phyloP scores from a whole-genome alignment of 139 green algal species.

The Tetraselmis striata region DNA sequence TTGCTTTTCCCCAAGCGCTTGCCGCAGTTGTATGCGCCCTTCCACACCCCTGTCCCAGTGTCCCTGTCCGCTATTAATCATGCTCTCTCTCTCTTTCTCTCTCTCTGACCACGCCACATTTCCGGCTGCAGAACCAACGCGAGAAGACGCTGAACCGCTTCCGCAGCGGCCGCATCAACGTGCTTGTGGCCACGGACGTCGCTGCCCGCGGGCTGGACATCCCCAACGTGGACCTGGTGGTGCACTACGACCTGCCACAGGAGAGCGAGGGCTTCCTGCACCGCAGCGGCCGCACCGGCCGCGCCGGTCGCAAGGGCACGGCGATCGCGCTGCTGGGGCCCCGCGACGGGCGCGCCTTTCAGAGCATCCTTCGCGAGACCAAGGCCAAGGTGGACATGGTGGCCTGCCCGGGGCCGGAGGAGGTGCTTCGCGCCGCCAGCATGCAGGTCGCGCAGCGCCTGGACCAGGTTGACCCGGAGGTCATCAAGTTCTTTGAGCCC shows the following conservation, averaged over 20 bases:
- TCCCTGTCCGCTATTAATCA: not conserved
- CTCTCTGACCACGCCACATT: not conserved
- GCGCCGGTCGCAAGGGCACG: slow-evolving; percentile 57
- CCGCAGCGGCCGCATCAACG: slow-evolving; percentile 32
- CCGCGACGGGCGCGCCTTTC: slow-evolving; percentile 46
- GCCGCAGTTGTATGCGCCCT: not conserved
- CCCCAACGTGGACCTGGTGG: slow-evolving; percentile 51
- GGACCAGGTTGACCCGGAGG: slow-evolving; percentile 58
- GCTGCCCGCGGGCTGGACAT: slow-evolving; percentile 54
- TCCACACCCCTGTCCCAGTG: not conserved
- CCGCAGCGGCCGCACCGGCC: slow-evolving; percentile 59
- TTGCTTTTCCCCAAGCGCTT: not conserved
- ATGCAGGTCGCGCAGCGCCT: slow-evolving; percentile 58
- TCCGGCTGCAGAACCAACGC: not conserved
- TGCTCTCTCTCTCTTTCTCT: not conserved
- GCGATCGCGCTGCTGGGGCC: slow-evolving; percentile 83
- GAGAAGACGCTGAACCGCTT: slow-evolving; percentile 32
- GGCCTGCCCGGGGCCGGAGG: slow-evolving; percentile 30
- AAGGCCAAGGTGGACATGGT: slow-evolving; percentile 42
- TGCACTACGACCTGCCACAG: slow-evolving; percentile 58
- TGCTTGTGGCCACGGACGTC: slow-evolving; percentile 59
- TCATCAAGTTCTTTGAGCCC: slow-evolving; percentile 77
- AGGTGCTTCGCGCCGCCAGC: slow-evolving; percentile 56
- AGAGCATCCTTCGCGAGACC: slow-evolving; percentile 56
- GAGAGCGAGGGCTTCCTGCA: slow-evolving; percentile 56